Evolutionary conservation across 495 filamentous ascomycete species (phyloP).

Genomic region (Podospora sp.): DNA sequence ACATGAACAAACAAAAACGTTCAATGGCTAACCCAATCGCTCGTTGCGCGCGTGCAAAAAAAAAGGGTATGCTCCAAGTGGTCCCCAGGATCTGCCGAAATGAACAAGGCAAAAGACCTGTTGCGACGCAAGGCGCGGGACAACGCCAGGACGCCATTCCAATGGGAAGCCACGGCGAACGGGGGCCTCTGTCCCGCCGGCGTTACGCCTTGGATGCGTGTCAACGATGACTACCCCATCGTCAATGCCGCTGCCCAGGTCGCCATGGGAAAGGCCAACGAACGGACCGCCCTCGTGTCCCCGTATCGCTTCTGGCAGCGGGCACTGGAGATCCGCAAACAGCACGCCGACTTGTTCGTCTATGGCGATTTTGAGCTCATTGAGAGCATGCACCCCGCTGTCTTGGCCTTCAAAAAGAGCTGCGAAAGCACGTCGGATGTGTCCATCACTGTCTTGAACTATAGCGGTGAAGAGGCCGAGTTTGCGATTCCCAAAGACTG

Average conservation of each 20-base stretch:
- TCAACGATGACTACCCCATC: constrained; percentile 47
- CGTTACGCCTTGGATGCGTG: constrained; percentile 54
- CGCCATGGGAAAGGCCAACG: constrained; percentile 4
- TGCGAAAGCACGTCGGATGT: not conserved
- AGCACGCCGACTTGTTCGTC: constrained; percentile 59
- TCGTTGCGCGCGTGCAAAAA: no score
- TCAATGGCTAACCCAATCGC: no score
- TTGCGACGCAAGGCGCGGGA: constrained; percentile 54
- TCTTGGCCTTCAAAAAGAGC: not conserved
- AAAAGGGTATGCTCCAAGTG: no score
- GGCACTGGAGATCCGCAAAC: constrained; percentile 46
- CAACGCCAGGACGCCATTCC: constrained; percentile 62
- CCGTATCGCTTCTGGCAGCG: constrained; percentile 52
- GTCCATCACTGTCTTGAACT: not conserved
- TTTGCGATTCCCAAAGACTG: not conserved
- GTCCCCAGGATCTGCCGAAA: constrained; percentile 5
- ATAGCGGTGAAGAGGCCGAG: not conserved
- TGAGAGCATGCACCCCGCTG: not conserved
- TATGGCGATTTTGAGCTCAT: constrained; percentile 58
- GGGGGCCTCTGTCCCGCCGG: constrained; percentile 50
- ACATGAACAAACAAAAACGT: no score
- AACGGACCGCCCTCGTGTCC: constrained; percentile 28
- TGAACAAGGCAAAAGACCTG: not conserved
- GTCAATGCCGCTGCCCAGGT: constrained; percentile 50
- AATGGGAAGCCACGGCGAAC: constrained; percentile 56